These are phyloP conservation scores for Cercospora beticola DNA, from an alignment of 2,329 filamentous ascomycete genomes.

Conservation along the genomic window DNA sequence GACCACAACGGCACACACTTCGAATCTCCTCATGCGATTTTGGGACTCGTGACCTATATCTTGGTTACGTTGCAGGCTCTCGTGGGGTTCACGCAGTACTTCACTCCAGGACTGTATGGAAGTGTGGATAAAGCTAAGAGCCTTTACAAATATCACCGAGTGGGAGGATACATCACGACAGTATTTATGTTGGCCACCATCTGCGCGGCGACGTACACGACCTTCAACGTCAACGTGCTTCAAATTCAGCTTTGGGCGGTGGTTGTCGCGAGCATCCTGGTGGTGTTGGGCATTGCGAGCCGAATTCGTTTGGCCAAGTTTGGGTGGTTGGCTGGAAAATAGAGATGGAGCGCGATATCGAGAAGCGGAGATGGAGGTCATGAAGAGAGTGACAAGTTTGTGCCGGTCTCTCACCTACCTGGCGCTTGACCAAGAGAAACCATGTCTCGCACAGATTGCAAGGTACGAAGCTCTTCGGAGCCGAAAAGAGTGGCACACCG, in stretches of 20 bases:
- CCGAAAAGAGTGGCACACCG: background rate
- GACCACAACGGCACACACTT: conserved; percentile 68
- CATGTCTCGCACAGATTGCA: background rate
- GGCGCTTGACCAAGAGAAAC: background rate
- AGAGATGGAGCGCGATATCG: too few species aligned
- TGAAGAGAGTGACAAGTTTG: background rate
- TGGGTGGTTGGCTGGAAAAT: conserved; percentile 52
- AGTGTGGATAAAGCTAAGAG: conserved; percentile 75
- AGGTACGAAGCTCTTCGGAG: background rate
- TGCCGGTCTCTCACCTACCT: too few species aligned
- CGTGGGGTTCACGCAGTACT: conserved; percentile 82
- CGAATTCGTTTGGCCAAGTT: conserved; percentile 82
- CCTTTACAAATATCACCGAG: conserved; percentile 87
- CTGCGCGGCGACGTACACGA: conserved; percentile 71
- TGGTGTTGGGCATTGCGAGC: conserved; percentile 70
- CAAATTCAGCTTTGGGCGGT: conserved; percentile 76
- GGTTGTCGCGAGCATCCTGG: conserved; percentile 62
- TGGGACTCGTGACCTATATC: conserved; percentile 75
- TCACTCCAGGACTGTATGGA: conserved; percentile 70
- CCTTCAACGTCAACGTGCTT: conserved; percentile 67
- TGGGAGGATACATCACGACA: conserved; percentile 70
- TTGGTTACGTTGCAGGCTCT: conserved; percentile 70
- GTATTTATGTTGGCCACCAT: conserved; percentile 72
- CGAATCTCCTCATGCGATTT: conserved; percentile 74
- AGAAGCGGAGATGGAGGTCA: too few species aligned